Conservation (phyloP, 1,139 yeast species). For the Lizanozyma gosingica region DNA sequence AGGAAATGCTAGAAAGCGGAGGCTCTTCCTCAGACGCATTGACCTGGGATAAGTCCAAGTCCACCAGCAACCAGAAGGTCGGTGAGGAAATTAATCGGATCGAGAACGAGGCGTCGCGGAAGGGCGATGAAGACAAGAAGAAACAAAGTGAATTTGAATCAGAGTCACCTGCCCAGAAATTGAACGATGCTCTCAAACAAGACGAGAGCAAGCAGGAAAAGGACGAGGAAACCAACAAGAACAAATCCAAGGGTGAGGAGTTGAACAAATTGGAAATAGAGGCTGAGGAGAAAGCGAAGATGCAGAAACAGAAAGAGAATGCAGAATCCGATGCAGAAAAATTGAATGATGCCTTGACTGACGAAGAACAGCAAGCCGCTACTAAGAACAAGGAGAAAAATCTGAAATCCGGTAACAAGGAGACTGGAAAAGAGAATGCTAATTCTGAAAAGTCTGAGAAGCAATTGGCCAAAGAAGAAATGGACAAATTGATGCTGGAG, state of each 20-base stretch:
- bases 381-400: constrained; percentile 1
- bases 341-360: constrained; percentile 3
- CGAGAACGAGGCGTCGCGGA: neutral
- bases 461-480: constrained; percentile 3
- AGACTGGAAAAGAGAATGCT: neutral
- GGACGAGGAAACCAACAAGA: constrained; percentile 4
- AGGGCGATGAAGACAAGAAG: neutral
- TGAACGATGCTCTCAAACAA: neutral
- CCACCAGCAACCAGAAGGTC: neutral
- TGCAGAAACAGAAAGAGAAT: constrained; percentile 3
- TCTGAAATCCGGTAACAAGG: no score
- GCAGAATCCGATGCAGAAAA: constrained; percentile 2
- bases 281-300: neutral
- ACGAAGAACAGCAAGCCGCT: constrained; percentile 1
- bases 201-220: constrained; percentile 2
- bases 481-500: neutral
- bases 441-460: neutral
- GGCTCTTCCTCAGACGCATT: neutral
- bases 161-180: neutral
- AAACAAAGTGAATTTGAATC: neutral
- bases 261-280: neutral
- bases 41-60: neutral
- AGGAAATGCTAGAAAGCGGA: neutral
- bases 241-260: neutral
- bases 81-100: neutral